A percentile compares a stretch with the other conserved stretches of the same genome.
Conservation (phyloP, 2,329 filamentous ascomycete genomes). For the Fusarium sp. region DNA sequence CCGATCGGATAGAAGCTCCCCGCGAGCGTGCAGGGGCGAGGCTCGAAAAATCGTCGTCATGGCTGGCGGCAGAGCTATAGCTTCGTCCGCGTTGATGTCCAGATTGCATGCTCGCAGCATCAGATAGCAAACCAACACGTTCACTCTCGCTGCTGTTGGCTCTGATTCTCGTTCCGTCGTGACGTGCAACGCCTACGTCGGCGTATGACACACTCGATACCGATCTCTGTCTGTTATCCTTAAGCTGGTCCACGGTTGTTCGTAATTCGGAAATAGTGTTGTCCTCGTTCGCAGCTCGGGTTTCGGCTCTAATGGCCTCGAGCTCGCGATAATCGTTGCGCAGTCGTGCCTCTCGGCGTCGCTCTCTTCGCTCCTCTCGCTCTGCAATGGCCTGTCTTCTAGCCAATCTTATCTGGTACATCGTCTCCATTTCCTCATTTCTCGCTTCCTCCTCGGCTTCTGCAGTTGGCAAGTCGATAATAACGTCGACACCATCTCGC, state of each 20-base stretch:
- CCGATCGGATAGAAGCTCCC: slow-evolving; percentile 57
- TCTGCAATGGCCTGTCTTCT: slow-evolving; percentile 80
- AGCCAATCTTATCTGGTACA: slow-evolving; percentile 88
- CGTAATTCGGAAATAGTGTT: slow-evolving; percentile 68
- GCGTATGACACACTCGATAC: slow-evolving; percentile 82
- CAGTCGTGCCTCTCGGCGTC: slow-evolving; percentile 76
- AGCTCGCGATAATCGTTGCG: slow-evolving; percentile 76
- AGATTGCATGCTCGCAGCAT: slow-evolving; percentile 72
- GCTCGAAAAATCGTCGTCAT: slow-evolving; percentile 60
- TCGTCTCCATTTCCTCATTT: slow-evolving; percentile 90
- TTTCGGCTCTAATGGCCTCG: slow-evolving; percentile 71
- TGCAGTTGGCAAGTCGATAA: slow-evolving; percentile 83
- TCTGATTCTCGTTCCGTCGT: slow-evolving; percentile 80
- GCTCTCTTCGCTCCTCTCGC: slow-evolving; percentile 77
- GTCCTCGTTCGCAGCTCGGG: slow-evolving; percentile 58
- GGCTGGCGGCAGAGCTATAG: slow-evolving; percentile 66
- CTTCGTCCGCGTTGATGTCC: slow-evolving; percentile 50
- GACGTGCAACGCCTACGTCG: slow-evolving; percentile 78
- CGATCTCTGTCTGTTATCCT: slow-evolving; percentile 70
- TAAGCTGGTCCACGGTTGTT: slow-evolving; percentile 65
- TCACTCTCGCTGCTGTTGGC: slow-evolving; percentile 81
- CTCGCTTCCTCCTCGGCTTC: slow-evolving; percentile 83
- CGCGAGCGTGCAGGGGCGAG: slow-evolving; percentile 53
- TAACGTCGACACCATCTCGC: slow-evolving; percentile 88
- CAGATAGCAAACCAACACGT: slow-evolving; percentile 75